Conservation (phyloP, 768 basidiomycete species). For the Suillus tomentosus region DNA sequence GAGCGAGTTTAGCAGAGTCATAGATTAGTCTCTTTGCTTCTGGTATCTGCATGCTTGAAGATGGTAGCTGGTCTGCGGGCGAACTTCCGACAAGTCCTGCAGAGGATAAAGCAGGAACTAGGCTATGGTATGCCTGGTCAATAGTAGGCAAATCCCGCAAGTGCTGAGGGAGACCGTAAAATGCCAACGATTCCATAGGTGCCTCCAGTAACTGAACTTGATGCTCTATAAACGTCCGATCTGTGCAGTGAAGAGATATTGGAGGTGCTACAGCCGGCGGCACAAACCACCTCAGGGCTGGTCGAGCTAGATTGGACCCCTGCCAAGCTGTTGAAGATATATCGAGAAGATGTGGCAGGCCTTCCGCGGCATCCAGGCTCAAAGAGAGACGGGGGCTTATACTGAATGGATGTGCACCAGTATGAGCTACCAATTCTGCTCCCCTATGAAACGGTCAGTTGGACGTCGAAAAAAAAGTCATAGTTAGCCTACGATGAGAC, state of each 20-base stretch:
- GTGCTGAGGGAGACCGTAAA: slow-evolving; percentile 82
- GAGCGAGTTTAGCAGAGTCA: slow-evolving; percentile 94
- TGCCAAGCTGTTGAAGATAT: slow-evolving; percentile 67
- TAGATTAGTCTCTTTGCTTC: slow-evolving; percentile 93
- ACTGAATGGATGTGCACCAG: neutral
- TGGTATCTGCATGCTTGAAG: slow-evolving; percentile 87
- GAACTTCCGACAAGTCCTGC: slow-evolving; percentile 70
- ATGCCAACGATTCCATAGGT: slow-evolving; percentile 67
- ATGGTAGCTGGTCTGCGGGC: slow-evolving; percentile 71
- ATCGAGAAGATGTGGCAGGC: slow-evolving; percentile 53
- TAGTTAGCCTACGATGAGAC: slow-evolving; percentile 44
- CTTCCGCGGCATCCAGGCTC: slow-evolving; percentile 38
- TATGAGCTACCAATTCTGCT: slow-evolving; percentile 4
- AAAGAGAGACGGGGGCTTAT: slow-evolving; percentile 18
- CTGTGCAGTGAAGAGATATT: slow-evolving; percentile 68
- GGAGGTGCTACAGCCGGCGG: slow-evolving; percentile 85
- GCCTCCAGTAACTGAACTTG: slow-evolving; percentile 63
- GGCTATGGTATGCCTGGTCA: slow-evolving; percentile 45
- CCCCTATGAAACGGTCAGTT: neutral
- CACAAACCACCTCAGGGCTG: slow-evolving; percentile 79
- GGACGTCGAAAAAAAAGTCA: neutral
- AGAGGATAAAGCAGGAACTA: slow-evolving; percentile 63
- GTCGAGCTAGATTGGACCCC: slow-evolving; percentile 79
- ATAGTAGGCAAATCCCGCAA: slow-evolving; percentile 60
- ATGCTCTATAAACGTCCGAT: slow-evolving; percentile 78